These are phyloP conservation scores for Pneumocystis jirovecii DNA, from an alignment of 1,139 yeast genomes.

Conservation along the genomic window DNA sequence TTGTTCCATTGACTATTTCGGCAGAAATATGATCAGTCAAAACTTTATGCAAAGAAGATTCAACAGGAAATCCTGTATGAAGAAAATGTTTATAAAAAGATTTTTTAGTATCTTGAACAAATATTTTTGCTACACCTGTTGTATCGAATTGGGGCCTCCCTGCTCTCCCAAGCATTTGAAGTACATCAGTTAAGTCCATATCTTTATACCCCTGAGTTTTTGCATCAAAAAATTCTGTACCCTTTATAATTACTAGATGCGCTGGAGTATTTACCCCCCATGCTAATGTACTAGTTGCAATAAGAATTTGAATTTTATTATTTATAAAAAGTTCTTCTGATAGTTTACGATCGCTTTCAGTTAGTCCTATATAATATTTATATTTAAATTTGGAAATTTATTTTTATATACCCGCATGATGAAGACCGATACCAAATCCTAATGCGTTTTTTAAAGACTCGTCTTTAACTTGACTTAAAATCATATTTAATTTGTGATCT, in stretches of 20 bases:
- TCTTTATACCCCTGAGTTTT: conserved; percentile 67
- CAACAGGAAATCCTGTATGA: conserved; percentile 95
- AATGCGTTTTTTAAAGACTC: conserved; percentile 71
- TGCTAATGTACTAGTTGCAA: conserved; percentile 91
- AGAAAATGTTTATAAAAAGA: conserved; percentile 85
- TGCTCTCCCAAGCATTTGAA: conserved; percentile 68
- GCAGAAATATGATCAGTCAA: conserved; percentile 94
- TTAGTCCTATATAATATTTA: conserved; percentile 28
- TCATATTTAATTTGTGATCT: conserved; percentile 57
- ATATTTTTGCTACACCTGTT: conserved; percentile 86
- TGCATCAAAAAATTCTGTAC: conserved; percentile 77
- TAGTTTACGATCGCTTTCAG: conserved; percentile 73
- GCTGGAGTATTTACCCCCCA: conserved; percentile 98
- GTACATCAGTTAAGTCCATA: conserved; percentile 82
- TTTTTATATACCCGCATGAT: conserved; percentile 64
- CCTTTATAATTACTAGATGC: conserved; percentile 81
- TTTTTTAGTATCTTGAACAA: conserved; percentile 82
- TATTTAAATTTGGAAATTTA: neutral
- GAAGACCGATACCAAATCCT: conserved; percentile 92
- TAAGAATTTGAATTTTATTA: conserved; percentile 73
- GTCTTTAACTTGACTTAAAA: conserved; percentile 59
- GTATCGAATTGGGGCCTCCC: conserved; percentile 93
- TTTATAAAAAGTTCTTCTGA: conserved; percentile 75
- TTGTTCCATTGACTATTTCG: conserved; percentile 80
- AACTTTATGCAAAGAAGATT: conserved; percentile 82